These are phyloP conservation scores for Vicia villosa DNA, from an alignment of 306 rosid species.

Conservation along the genomic window DNA sequence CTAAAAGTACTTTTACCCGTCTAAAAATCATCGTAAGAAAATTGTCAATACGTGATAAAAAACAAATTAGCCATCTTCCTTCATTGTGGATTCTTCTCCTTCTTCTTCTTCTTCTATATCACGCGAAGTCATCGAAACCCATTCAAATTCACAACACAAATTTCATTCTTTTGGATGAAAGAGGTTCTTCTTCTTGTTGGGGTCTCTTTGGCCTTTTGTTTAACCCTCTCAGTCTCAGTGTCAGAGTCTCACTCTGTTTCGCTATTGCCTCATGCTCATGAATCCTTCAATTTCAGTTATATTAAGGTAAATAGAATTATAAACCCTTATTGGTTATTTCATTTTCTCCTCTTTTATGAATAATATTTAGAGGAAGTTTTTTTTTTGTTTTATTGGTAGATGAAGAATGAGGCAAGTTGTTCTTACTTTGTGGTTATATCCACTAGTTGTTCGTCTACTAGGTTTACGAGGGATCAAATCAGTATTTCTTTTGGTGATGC, in stretches of 20 bases:
- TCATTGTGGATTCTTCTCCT: not conserved
- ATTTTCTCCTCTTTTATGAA: not conserved
- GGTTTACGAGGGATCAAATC: slow-evolving; percentile 73
- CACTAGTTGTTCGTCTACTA: slow-evolving; percentile 76
- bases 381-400: slow-evolving; percentile 10
- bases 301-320: slow-evolving; percentile 66
- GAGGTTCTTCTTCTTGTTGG: slow-evolving; percentile 36
- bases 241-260: slow-evolving; percentile 43
- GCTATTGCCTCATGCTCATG: slow-evolving; percentile 54
- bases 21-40: too few relatives aligned
- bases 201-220: slow-evolving; percentile 27
- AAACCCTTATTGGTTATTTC: not conserved
- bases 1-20: too few relatives aligned
- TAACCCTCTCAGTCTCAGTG: slow-evolving; percentile 39
- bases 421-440: slow-evolving; percentile 62
- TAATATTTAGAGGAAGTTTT: not conserved
- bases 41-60: too few relatives aligned
- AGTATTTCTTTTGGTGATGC: slow-evolving; percentile 90
- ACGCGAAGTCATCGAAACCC: not conserved
- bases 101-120: not conserved
- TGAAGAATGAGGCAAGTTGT: slow-evolving; percentile 57
- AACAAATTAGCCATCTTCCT: not conserved
- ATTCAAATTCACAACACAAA: not conserved
- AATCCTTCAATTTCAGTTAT: slow-evolving; percentile 60
- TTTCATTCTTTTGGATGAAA: slow-evolving; percentile 5